These are phyloP conservation scores for Barnettozyma hawaiiensis DNA, from an alignment of 1,139 yeast genomes.

Conservation along the genomic window DNA sequence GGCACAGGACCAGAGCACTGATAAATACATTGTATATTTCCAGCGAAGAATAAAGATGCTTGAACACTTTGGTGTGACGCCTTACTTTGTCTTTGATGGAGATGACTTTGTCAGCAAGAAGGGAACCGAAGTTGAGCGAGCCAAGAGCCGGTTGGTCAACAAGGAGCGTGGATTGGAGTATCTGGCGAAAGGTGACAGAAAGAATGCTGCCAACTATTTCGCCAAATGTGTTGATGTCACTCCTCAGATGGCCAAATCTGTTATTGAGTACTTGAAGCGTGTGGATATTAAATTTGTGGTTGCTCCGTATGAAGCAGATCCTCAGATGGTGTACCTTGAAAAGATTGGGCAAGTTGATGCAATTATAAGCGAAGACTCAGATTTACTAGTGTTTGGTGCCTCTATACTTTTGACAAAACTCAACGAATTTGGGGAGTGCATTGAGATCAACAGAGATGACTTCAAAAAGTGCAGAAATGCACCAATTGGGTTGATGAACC, in stretches of 20 bases:
- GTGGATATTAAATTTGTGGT: slow-evolving; percentile 67
- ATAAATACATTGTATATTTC: slow-evolving; percentile 53
- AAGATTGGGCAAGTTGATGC: slow-evolving; percentile 72
- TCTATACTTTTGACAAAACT: slow-evolving; percentile 69
- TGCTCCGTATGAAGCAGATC: slow-evolving; percentile 98
- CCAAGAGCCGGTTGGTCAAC: slow-evolving; percentile 50
- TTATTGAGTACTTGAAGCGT: slow-evolving; percentile 67
- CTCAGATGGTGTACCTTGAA: slow-evolving; percentile 92
- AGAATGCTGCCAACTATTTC: slow-evolving; percentile 61
- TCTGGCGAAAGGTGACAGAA: slow-evolving; percentile 45
- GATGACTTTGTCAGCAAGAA: slow-evolving; percentile 77
- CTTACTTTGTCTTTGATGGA: slow-evolving; percentile 93
- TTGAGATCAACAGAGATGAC: slow-evolving; percentile 56
- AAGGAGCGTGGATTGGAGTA: slow-evolving; percentile 48
- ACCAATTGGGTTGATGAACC: slow-evolving; percentile 44
- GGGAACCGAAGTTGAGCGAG: slow-evolving; percentile 65
- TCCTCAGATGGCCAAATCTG: slow-evolving; percentile 83
- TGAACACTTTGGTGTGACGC: slow-evolving; percentile 60
- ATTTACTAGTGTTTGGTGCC: slow-evolving; percentile 86
- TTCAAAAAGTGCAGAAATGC: slow-evolving; percentile 41
- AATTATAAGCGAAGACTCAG: slow-evolving; percentile 91
- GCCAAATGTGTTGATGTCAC: slow-evolving; percentile 84
- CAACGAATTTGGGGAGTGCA: slow-evolving; percentile 69
- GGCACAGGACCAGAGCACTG: slow-evolving; percentile 66
- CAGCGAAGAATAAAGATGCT: slow-evolving; percentile 64